Percentiles rank a stretch among this genome's conserved stretches.
phyloP scores from a whole-genome alignment of 768 basidiomycete species.

The Coprinopsis sp. region DNA sequence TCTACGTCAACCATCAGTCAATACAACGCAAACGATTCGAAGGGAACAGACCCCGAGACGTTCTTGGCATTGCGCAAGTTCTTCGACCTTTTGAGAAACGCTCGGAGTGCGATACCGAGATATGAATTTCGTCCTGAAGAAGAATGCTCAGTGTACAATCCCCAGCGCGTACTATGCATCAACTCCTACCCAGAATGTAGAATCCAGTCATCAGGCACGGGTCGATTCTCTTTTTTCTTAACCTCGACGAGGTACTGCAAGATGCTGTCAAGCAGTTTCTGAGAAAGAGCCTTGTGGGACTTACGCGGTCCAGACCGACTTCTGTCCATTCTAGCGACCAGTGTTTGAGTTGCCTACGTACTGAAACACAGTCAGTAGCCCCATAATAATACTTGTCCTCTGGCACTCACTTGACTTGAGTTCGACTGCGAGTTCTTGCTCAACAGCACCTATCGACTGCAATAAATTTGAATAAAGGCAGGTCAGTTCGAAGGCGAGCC shows the following conservation, averaged over 20 bases:
- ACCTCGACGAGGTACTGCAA: constrained; percentile 76
- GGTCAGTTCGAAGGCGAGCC: too few relatives aligned
- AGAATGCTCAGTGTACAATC: too few relatives aligned
- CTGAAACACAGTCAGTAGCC: constrained; percentile 29
- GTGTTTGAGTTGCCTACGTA: constrained; percentile 66
- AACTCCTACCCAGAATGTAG: constrained; percentile 64
- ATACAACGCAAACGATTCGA: too few relatives aligned
- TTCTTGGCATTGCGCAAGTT: constrained; percentile 74
- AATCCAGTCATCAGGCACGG: constrained; percentile 54
- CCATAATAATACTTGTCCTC: not conserved
- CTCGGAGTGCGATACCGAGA: constrained; percentile 76
- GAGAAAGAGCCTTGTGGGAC: constrained; percentile 8
- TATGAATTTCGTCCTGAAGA: constrained; percentile 63
- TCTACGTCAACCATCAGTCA: too few relatives aligned
- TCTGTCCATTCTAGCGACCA: constrained; percentile 71
- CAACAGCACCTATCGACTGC: constrained; percentile 64
- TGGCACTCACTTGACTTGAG: constrained; percentile 58
- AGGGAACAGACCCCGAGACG: too few relatives aligned
- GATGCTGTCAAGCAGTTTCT: not conserved
- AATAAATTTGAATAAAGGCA: constrained; percentile 6
- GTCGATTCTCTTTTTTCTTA: constrained; percentile 49
- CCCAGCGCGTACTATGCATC: too few relatives aligned
- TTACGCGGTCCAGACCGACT: constrained; percentile 67
- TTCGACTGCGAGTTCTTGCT: constrained; percentile 70
- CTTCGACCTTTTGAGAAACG: constrained; percentile 55